phyloP scores from a whole-genome alignment of 1,284 basidiomycete genomes.

The Ustilago cynodontis region DNA sequence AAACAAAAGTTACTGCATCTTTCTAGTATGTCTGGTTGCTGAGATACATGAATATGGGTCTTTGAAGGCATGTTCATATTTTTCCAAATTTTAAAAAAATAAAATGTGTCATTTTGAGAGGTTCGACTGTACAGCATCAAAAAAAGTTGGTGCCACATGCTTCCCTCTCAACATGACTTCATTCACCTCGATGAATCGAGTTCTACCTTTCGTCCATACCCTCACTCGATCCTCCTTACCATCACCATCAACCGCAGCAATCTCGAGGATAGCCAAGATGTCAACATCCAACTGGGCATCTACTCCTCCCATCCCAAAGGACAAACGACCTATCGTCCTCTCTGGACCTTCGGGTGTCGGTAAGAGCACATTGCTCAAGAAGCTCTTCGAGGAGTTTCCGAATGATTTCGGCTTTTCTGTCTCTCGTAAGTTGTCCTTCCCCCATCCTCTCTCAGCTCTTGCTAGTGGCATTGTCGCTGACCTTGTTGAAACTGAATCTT shows the following conservation, averaged over 20 bases:
- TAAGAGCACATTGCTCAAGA: slow-evolving; percentile 89
- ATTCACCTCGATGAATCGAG: slow-evolving; percentile 13
- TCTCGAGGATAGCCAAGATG: slow-evolving; percentile 17
- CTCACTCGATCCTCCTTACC: slow-evolving; percentile 1
- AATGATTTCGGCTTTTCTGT: slow-evolving; percentile 89
- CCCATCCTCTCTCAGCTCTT: no score
- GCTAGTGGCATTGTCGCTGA: no score
- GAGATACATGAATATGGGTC: no score
- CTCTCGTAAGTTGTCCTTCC: slow-evolving; percentile 83
- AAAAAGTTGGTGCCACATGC: no score
- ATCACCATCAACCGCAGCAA: not conserved
- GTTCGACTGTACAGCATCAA: no score
- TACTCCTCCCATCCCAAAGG: slow-evolving; percentile 36
- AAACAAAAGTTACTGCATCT: no score
- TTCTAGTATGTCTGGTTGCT: no score
- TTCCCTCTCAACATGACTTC: no score
- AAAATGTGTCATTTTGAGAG: no score
- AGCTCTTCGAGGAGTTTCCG: slow-evolving; percentile 85
- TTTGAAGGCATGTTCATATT: no score
- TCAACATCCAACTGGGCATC: slow-evolving; percentile 44
- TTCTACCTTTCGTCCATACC: slow-evolving; percentile 3
- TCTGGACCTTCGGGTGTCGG: slow-evolving; percentile 91
- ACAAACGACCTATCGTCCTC: slow-evolving; percentile 77
- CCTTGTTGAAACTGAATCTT: no score
- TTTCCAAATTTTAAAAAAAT: no score